Percentiles rank a stretch among this genome's conserved stretches.
phyloP scores from a whole-genome alignment of 148 eudicot species.

The Gaultheria prostrata region DNA sequence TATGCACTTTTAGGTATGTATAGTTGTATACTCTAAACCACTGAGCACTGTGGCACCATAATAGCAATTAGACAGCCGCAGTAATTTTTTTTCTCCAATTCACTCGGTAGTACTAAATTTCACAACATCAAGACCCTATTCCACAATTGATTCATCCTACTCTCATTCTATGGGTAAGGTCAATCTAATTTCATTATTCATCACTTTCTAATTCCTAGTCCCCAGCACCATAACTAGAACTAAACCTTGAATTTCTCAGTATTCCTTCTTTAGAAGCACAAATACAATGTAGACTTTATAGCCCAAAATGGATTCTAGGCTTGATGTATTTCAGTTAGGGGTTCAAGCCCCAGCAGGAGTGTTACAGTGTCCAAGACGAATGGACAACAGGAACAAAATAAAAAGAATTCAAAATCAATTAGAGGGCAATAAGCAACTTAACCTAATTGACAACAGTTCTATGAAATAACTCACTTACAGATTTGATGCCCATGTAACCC shows the following conservation, averaged over 20 bases:
- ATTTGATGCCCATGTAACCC: constrained; percentile 32
- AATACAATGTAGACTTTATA: background rate
- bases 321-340: background rate
- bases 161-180: background rate
- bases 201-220: background rate
- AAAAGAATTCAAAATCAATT: background rate
- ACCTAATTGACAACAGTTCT: background rate
- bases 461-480: constrained; percentile 23
- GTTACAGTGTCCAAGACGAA: background rate
- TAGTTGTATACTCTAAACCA: background rate
- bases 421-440: background rate
- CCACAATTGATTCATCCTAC: background rate
- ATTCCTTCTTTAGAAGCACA: background rate
- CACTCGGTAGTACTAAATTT: background rate
- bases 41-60: background rate
- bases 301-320: background rate
- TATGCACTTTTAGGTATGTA: background rate
- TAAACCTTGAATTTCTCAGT: background rate
- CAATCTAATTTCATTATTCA: background rate
- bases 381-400: background rate
- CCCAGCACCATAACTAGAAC: background rate
- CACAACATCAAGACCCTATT: background rate
- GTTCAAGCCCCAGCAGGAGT: background rate
- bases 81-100: background rate
- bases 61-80: background rate